Conservation (phyloP, 2,329 filamentous ascomycete genomes). For the Tricladium varicosporioides region DNA sequence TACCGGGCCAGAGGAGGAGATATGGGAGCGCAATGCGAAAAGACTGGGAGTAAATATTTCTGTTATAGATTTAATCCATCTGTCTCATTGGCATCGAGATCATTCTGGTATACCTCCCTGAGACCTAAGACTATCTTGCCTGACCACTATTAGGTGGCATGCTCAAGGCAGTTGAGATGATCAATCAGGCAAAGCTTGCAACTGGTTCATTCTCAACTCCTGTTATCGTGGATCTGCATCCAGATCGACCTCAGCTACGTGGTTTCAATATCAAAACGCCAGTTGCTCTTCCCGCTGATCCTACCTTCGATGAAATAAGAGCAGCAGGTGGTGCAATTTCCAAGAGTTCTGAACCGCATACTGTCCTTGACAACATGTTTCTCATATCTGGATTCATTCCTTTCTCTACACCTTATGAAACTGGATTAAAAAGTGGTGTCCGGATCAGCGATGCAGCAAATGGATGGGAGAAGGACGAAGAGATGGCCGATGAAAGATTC, state of each 20-base stretch:
- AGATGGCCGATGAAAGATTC: slow-evolving; percentile 51
- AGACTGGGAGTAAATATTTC: slow-evolving; percentile 43
- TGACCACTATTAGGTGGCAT: slow-evolving; percentile 37
- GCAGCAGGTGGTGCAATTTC: slow-evolving; percentile 40
- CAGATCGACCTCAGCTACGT: slow-evolving; percentile 48
- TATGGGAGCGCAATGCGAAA: slow-evolving; percentile 48
- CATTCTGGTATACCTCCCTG: slow-evolving; percentile 41
- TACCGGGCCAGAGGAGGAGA: slow-evolving; percentile 49
- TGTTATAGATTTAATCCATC: slow-evolving; percentile 45
- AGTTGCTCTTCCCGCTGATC: slow-evolving; percentile 52
- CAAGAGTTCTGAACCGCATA: slow-evolving; percentile 41
- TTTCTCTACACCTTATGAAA: slow-evolving; percentile 47
- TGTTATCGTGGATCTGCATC: slow-evolving; percentile 49
- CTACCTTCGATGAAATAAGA: slow-evolving; percentile 47
- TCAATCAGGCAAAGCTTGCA: slow-evolving; percentile 40
- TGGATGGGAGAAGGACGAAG: slow-evolving; percentile 47
- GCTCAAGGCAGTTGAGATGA: slow-evolving; percentile 46
- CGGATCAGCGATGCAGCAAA: slow-evolving; percentile 39
- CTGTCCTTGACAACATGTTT: slow-evolving; percentile 49
- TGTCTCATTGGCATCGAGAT: slow-evolving; percentile 55
- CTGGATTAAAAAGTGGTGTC: slow-evolving; percentile 44
- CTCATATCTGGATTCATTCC: slow-evolving; percentile 54
- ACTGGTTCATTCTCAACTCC: slow-evolving; percentile 20
- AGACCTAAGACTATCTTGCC: neutral
- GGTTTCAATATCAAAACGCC: slow-evolving; percentile 43